These are phyloP conservation scores for Trametes villosa DNA, from an alignment of 768 basidiomycete species.

Conservation along the genomic window DNA sequence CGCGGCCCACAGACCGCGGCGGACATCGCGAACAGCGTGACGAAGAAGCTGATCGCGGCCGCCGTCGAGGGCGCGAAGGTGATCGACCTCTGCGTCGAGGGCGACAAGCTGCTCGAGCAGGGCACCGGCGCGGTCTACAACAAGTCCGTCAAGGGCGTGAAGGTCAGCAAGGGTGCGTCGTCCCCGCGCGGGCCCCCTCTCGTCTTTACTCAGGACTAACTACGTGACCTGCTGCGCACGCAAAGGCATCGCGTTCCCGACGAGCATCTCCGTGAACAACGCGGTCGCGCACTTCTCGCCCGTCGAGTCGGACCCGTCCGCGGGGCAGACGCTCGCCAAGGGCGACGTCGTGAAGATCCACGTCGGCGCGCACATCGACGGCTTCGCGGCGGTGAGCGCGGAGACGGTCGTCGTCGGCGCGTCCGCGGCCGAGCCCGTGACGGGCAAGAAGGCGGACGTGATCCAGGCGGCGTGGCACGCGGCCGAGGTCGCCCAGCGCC, in stretches of 20 bases:
- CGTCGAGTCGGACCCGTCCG: conserved; percentile 82
- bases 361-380: conserved; percentile 97
- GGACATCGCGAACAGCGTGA: conserved; percentile 84
- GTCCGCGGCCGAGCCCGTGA: conserved; percentile 70
- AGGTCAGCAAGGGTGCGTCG: conserved; percentile 80
- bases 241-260: conserved; percentile 92
- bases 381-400: conserved; percentile 90
- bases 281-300: conserved; percentile 96
- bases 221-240: not conserved
- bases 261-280: conserved; percentile 93
- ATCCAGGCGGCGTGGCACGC: conserved; percentile 94
- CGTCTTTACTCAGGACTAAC: not conserved
- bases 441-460: conserved; percentile 87
- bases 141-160: conserved; percentile 87
- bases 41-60: conserved; percentile 82
- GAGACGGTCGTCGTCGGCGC: conserved; percentile 93
- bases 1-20: conserved; percentile 73
- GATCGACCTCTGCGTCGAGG: conserved; percentile 89
- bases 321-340: conserved; percentile 70
- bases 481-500: conserved; percentile 89
- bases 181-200: not conserved
- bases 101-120: conserved; percentile 91
- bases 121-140: conserved; percentile 87
- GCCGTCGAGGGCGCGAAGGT: conserved; percentile 82
- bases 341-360: conserved; percentile 96